A percentile compares a stretch with the other conserved stretches of the same genome.
Evolutionary conservation across 805 yeast species (phyloP).

Genomic region (Suhomyces sp.): DNA sequence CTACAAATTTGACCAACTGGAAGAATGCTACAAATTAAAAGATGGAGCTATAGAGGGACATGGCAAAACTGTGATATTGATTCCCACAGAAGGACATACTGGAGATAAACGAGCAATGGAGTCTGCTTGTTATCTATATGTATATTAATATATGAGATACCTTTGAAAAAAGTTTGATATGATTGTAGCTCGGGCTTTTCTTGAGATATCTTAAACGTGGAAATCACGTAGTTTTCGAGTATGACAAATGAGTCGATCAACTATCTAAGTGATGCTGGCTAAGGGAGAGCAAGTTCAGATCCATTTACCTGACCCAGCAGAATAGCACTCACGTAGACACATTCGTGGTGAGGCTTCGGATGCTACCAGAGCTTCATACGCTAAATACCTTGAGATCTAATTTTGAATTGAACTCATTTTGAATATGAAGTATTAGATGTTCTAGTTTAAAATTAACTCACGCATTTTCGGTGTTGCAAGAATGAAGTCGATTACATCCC

Average conservation of each 20-base stretch:
- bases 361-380: no score
- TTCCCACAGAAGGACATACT: not conserved
- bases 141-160: not conserved
- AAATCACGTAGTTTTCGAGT: no score
- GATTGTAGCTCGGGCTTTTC: not conserved
- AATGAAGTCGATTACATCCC: not conserved
- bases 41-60: not conserved
- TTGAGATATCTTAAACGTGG: not conserved
- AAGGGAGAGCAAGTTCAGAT: not conserved
- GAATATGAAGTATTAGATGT: no score
- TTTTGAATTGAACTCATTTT: no score
- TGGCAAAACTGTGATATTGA: not conserved
- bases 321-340: not conserved
- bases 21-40: not conserved
- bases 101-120: not conserved
- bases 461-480: not conserved
- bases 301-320: not conserved
- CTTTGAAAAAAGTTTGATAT: not conserved
- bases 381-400: not conserved
- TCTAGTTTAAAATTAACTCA: not conserved
- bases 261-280: no score
- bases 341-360: not conserved
- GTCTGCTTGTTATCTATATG: not conserved
- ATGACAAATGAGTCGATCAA: no score
- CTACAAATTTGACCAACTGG: slow-evolving; percentile 42